Evolutionary conservation across 768 basidiomycete genomes (phyloP).

Genomic region (Brasilioporus rufonigricans): DNA sequence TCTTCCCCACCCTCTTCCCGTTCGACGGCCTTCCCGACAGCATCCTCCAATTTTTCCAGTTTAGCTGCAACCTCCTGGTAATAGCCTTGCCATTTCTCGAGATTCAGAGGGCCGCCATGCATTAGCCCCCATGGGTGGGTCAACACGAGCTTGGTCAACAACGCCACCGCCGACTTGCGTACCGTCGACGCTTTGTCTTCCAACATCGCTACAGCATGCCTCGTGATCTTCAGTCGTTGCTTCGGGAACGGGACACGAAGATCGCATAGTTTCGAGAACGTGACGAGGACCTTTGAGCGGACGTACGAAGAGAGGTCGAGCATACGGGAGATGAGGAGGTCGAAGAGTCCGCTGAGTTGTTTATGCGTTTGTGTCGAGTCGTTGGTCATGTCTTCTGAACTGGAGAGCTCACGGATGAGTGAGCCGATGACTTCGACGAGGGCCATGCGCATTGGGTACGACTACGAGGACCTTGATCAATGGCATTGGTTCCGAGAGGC

Average conservation of each 20-base stretch:
- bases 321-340: slow-evolving; percentile 81
- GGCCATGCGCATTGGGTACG: slow-evolving; percentile 95
- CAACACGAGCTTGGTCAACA: slow-evolving; percentile 69
- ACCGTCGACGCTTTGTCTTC: slow-evolving; percentile 90
- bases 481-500: not conserved
- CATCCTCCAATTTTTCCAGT: slow-evolving; percentile 67
- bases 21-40: slow-evolving; percentile 61
- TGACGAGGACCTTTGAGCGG: slow-evolving; percentile 80
- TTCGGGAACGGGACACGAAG: slow-evolving; percentile 81
- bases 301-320: slow-evolving; percentile 91
- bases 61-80: slow-evolving; percentile 63
- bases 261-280: slow-evolving; percentile 74
- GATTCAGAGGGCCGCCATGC: slow-evolving; percentile 78
- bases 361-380: slow-evolving; percentile 52
- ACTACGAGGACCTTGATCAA: slow-evolving; percentile 42
- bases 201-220: slow-evolving; percentile 73
- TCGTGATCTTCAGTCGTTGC: slow-evolving; percentile 73
- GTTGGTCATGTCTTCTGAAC: slow-evolving; percentile 46
- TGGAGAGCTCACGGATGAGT: slow-evolving; percentile 79
- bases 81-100: slow-evolving; percentile 69
- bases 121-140: slow-evolving; percentile 89
- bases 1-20: slow-evolving; percentile 37
- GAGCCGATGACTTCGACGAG: slow-evolving; percentile 87
- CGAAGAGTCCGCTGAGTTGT: slow-evolving; percentile 78
- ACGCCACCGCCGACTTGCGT: slow-evolving; percentile 76